phyloP scores from a whole-genome alignment of 352 stramenopile genomes.

The Phytopythium oedochilum region DNA sequence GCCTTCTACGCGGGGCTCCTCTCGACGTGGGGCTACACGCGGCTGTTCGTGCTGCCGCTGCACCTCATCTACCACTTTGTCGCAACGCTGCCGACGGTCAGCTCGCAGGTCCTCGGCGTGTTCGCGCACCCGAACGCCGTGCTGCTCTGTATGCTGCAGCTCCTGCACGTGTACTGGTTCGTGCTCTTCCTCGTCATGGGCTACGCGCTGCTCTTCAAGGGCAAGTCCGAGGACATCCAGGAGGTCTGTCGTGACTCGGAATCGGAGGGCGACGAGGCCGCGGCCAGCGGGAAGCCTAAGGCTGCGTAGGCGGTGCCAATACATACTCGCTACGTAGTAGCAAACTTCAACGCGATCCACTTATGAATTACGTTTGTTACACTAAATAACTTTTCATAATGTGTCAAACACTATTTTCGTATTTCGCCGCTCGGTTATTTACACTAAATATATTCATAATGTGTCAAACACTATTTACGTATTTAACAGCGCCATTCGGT shows the following conservation, averaged over 20 bases:
- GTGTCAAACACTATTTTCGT: too few species aligned
- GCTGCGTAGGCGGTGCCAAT: too few species aligned
- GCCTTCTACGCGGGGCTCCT: slow-evolving; percentile 33
- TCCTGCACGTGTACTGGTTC: slow-evolving; percentile 42
- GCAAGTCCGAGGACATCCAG: slow-evolving; percentile 34
- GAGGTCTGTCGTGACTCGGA: slow-evolving; percentile 22
- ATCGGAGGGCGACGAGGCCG: slow-evolving; percentile 5
- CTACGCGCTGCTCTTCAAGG: slow-evolving; percentile 30
- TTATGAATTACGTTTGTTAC: too few species aligned
- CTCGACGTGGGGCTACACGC: slow-evolving; percentile 33
- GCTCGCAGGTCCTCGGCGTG: slow-evolving; percentile 20
- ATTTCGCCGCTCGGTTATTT: too few species aligned
- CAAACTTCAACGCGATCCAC: background rate
- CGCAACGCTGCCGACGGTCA: slow-evolving; percentile 18
- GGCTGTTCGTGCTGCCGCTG: slow-evolving; percentile 37
- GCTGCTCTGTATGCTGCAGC: slow-evolving; percentile 31
- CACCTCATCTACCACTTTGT: slow-evolving; percentile 35
- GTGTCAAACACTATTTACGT: background rate
- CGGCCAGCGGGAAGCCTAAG: slow-evolving; percentile 8
- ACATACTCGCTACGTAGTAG: too few species aligned
- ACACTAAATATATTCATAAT: too few species aligned
- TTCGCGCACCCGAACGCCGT: slow-evolving; percentile 23
- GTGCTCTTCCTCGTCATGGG: slow-evolving; percentile 38
- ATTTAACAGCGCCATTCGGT: slow-evolving; percentile 1
- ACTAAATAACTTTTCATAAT: too few species aligned